phyloP scores from a whole-genome alignment of 2,329 filamentous ascomycete genomes.

The Epichloe hybrida region DNA sequence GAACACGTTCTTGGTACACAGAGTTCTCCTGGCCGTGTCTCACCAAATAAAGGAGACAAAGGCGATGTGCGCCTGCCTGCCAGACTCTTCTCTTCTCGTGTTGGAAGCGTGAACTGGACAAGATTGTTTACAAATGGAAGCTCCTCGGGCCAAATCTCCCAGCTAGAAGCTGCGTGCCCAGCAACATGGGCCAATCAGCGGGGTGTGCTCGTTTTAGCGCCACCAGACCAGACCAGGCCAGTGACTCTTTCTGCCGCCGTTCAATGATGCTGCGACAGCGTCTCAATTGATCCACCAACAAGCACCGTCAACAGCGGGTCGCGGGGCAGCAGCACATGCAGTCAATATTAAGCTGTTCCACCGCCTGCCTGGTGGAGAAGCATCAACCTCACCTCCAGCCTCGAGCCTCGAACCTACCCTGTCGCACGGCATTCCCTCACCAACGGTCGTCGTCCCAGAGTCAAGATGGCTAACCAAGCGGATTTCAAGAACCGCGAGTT shows the following conservation, averaged over 20 bases:
- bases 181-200: not conserved
- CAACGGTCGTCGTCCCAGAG: not conserved
- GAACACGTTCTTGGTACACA: not conserved
- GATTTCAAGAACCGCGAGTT: conserved; percentile 82
- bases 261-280: not conserved
- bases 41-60: not conserved
- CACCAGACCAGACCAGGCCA: not conserved
- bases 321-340: not conserved
- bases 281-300: not conserved
- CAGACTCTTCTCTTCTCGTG: not conserved
- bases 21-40: not conserved
- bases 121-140: conserved; percentile 13
- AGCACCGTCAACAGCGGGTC: not conserved
- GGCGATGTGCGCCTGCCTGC: not conserved
- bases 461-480: conserved; percentile 36
- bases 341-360: not conserved
- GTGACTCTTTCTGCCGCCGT: no score
- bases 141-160: not conserved
- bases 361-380: conserved; percentile 4
- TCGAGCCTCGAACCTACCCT: not conserved
- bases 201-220: not conserved
- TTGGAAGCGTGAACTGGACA: not conserved
- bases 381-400: not conserved
- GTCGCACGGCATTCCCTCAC: conserved; percentile 1
- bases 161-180: not conserved